phyloP scores from a whole-genome alignment of 192 early-diverging fungal species.

The Coemansia sp. region DNA sequence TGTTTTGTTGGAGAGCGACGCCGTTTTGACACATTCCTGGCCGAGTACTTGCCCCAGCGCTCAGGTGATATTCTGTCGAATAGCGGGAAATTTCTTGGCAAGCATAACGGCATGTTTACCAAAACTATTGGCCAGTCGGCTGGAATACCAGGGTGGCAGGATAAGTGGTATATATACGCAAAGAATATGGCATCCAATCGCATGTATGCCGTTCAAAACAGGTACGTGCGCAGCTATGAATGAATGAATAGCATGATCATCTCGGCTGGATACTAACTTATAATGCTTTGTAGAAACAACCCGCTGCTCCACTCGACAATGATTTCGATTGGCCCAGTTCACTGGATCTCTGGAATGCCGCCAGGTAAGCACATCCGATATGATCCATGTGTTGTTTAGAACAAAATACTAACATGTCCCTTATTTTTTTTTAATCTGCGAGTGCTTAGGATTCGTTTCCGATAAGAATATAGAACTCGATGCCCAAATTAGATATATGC shows the following conservation, averaged over 20 bases:
- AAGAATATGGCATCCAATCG: conserved; percentile 66
- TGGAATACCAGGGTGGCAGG: conserved; percentile 60
- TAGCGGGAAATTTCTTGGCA: conserved; percentile 32
- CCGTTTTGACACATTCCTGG: conserved; percentile 76
- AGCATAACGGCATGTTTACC: conserved; percentile 66
- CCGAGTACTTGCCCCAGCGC: conserved; percentile 58
- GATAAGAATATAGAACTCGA: conserved; percentile 25
- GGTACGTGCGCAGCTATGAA: too few relatives aligned
- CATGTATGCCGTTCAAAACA: conserved; percentile 69
- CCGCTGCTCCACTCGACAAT: conserved; percentile 29
- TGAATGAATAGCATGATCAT: too few relatives aligned
- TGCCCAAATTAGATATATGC: conserved; percentile 66
- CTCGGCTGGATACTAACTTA: background rate
- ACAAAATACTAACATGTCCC: background rate
- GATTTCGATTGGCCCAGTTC: conserved; percentile 34
- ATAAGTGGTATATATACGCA: conserved; percentile 75
- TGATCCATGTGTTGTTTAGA: background rate
- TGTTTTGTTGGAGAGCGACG: conserved; percentile 90
- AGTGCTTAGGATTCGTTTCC: conserved; percentile 11
- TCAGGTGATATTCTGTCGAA: conserved; percentile 49
- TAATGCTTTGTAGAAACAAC: conserved; percentile 17
- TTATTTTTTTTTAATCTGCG: background rate
- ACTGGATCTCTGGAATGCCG: conserved; percentile 53
- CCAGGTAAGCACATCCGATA: conserved; percentile 18
- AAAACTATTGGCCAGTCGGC: conserved; percentile 85